These are phyloP conservation scores for Candida tropicalis DNA, from an alignment of 1,139 yeast species.

Conservation along the genomic window DNA sequence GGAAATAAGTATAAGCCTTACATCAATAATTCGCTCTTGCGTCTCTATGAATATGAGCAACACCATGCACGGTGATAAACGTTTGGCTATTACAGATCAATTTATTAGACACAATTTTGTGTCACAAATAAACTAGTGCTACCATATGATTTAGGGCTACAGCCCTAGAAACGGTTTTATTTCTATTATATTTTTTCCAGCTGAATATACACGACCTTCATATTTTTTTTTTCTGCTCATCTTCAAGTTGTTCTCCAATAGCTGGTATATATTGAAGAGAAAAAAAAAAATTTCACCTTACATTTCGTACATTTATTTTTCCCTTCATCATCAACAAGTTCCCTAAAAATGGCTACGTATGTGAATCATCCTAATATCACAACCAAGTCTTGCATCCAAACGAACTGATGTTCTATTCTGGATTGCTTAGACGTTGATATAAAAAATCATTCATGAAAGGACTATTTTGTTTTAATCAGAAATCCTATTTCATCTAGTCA, in stretches of 20 bases:
- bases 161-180: not conserved
- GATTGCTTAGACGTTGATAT: conserved; percentile 15
- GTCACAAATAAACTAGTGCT: too few species aligned
- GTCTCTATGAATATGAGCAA: too few species aligned
- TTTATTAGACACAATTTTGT: too few species aligned
- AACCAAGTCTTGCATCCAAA: conserved; percentile 13
- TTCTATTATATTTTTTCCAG: too few species aligned
- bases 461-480: not conserved
- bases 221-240: not conserved
- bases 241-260: too few species aligned
- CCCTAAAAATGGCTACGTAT: conserved; percentile 23
- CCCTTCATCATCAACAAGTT: conserved; percentile 10
- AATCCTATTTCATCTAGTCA: conserved; percentile 8
- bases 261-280: too few species aligned
- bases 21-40: too few species aligned
- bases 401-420: conserved; percentile 1
- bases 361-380: conserved; percentile 10
- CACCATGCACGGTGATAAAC: too few species aligned
- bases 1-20: too few species aligned
- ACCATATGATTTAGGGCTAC: conserved; percentile 6
- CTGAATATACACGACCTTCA: too few species aligned
- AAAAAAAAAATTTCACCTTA: conserved; percentile 12
- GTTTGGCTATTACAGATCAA: too few species aligned
- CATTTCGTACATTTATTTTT: not conserved
- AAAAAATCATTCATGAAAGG: not conserved